phyloP scores from a whole-genome alignment of 495 filamentous ascomycete species.

The Melanomma pulvis-pyrius region DNA sequence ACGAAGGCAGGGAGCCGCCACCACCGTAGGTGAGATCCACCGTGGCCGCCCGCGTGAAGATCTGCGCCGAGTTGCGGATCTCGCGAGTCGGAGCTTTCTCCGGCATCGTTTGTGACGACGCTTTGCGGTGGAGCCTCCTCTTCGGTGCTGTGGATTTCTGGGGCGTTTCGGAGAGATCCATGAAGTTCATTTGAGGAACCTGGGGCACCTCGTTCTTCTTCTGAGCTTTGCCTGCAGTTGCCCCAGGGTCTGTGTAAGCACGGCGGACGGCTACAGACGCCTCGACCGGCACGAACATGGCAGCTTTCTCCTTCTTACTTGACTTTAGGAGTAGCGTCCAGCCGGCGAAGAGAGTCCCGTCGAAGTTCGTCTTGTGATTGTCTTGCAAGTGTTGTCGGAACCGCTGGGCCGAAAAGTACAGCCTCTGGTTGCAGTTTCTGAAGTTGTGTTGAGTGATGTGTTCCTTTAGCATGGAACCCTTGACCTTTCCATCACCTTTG shows the following conservation, averaged over 20 bases:
- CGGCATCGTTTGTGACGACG: conserved; percentile 10
- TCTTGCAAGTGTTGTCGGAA: conserved; percentile 34
- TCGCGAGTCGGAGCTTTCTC: conserved; percentile 19
- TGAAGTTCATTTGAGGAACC: conserved; percentile 23
- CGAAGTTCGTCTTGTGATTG: conserved; percentile 27
- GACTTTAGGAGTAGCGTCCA: conserved; percentile 34
- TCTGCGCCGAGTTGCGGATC: conserved; percentile 7
- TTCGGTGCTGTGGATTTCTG: conserved; percentile 1
- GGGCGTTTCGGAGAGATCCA: conserved; percentile 30
- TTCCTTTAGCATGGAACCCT: conserved; percentile 26
- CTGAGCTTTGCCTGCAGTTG: background rate
- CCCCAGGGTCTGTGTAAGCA: conserved; percentile 27
- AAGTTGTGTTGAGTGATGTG: conserved; percentile 34
- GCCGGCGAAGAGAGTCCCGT: conserved; percentile 27
- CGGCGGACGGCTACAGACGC: conserved; percentile 10
- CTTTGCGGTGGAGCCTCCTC: conserved; percentile 20
- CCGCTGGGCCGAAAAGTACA: conserved; percentile 31
- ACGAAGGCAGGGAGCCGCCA: conserved; percentile 7
- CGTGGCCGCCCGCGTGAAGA: conserved; percentile 18
- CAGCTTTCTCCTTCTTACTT: conserved; percentile 23
- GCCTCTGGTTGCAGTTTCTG: conserved; percentile 24
- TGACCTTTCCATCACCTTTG: conserved; percentile 24
- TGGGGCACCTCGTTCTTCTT: background rate
- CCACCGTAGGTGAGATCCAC: conserved; percentile 18
- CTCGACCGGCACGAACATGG: conserved; percentile 20